Base-by-base conservation (phyloP, 768 basidiomycete genomes). In the Tubosaeta sp. region DNA sequence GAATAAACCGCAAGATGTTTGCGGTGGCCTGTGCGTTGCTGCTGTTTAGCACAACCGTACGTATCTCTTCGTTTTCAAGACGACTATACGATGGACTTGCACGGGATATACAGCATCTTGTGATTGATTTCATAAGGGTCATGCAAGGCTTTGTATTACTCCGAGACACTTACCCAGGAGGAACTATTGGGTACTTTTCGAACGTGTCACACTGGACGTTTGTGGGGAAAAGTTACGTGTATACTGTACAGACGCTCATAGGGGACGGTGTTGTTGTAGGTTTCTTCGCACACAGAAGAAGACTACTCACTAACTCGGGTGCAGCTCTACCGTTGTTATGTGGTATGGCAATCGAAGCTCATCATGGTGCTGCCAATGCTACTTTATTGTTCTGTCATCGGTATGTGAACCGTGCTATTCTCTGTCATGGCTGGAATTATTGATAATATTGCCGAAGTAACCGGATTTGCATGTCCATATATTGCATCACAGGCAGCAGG, bases 341-440 rank as follows among this genome's bases (percentile, higher is more conserved):
- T 59, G 31, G 66, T 62, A 35, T 68, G 66, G 66, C 61, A 63
- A 42, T 60, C 55, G 7, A 26, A 56, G 2, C 56, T 55, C 27
- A 32, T 64, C 14, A 55, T 68, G 26, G 32, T 65, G 5, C n/a
- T 69, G 2, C 66, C 66, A 1, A 12, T 35, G 6, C 43, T 66
- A 5, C 49, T 67, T 32, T 70, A 65, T 66, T 58, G 55, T 41
- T 53, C 54, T 37, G 53, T 70, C 9, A 51, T 50, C 13, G 49
- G 68, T 62, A 46, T 17, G 59, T 42, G 17, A 14, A 12, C 13
- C 17, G 6, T n/a, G 13, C 27, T 31, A 19, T 8, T 38, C 16
- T 38, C 7, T 3, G 33, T 1, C 4, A 22, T 13, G n/a, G 1
- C 25, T 13, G 8, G 22, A 16, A 3, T 33, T 14, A 41, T 46